Conservation (phyloP, 169 alveolate genomes). For the Eimeria tenella region DNA sequence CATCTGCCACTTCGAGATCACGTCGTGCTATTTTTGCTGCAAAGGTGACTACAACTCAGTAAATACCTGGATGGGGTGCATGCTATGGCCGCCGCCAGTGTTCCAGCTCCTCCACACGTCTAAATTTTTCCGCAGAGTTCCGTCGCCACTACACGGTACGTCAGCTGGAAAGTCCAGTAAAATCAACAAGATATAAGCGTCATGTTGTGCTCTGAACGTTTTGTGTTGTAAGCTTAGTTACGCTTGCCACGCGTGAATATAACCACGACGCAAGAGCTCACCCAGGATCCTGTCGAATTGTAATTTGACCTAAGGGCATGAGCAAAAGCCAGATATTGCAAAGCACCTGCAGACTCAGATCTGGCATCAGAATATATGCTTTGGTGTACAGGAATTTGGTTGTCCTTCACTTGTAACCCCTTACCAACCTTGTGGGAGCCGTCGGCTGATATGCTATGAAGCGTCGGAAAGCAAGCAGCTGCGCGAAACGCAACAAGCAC, state of each 20-base stretch:
- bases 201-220: neutral
- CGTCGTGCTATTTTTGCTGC: too few relatives aligned
- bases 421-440: constrained; percentile 57
- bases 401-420: neutral
- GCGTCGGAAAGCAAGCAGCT: constrained; percentile 68
- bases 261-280: neutral
- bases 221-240: too few relatives aligned
- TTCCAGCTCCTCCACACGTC: constrained; percentile 87
- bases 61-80: constrained; percentile 77
- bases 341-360: neutral
- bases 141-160: constrained; percentile 98
- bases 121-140: constrained; percentile 95
- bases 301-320: constrained; percentile 22
- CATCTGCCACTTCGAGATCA: too few relatives aligned
- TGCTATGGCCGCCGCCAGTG: constrained; percentile 61
- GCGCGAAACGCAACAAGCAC: neutral
- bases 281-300: constrained; percentile 69
- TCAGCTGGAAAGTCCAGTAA: constrained; percentile 84
- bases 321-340: neutral
- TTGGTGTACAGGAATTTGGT: neutral
- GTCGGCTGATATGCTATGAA: neutral
- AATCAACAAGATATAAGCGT: neutral
- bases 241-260: too few relatives aligned
- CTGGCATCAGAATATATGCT: neutral
- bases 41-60: constrained; percentile 84